Base-by-base conservation (phyloP, 306 rosid species). In the Fagus sylvatica region DNA sequence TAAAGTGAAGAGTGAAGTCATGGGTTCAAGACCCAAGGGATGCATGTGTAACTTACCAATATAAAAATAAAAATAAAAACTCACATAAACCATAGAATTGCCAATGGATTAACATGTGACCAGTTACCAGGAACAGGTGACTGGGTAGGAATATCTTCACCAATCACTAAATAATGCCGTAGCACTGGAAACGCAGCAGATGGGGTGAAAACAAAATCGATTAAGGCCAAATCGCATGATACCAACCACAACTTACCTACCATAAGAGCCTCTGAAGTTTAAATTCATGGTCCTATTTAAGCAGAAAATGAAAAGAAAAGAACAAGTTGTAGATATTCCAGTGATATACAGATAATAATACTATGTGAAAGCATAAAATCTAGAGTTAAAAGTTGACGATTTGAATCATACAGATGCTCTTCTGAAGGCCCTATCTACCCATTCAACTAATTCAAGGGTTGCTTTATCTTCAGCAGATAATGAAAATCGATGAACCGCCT, bases 381-480 rank as follows among this genome's bases (percentile, higher is more conserved):
- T 82, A 62, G 16, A 42, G 49, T 80, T 56, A 34, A 72, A 74
- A 68, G 53, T 80, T 28, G 60, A 81, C 64, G 84, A 84, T 77
- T 39, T 13, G 80, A 79, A 83, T 79, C 93, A 82, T 92, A 95
- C 97, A 56, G 93, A 90, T 82, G 87, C 60, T 87, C 74, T 86
- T 86, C 83, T 88, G 89, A 90, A 91, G 80, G 98, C 95, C 79
- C 89, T 74, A 76, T 95, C 98, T 61, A 95, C 98, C 98, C 98
- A 95, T 84, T 95, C 98, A 74, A 95, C 98, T 87, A 95, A 88
- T 85, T 92, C 98, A 39, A 95, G 95, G 72, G 98, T 95, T 75
- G 98, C 98, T 84, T 87, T 92, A 81, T 95, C 98, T 86, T 95
- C 98, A 4, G 97, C 98, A 53, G 98, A 92, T 84, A 95, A 82